phyloP scores from a whole-genome alignment of 2,329 filamentous ascomycete species.

The Pestalotiopsis sp. region DNA sequence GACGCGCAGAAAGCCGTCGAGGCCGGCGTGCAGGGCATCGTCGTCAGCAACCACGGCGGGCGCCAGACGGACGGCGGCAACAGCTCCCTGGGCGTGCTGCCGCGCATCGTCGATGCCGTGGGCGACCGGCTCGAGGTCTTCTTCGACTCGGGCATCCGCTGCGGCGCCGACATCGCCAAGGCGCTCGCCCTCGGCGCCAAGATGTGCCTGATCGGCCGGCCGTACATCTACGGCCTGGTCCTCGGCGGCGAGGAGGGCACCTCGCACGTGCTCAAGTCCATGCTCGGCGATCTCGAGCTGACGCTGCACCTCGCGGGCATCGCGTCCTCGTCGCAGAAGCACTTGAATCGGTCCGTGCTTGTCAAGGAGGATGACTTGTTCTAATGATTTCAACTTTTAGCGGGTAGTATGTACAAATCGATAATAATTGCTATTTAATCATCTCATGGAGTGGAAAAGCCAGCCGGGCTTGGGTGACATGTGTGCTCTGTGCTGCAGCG shows the following conservation, averaged over 20 bases:
- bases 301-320: slow-evolving; percentile 31
- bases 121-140: slow-evolving; percentile 62
- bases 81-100: slow-evolving; percentile 58
- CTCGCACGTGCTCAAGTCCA: slow-evolving; percentile 27
- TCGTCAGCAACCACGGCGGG: slow-evolving; percentile 62
- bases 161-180: slow-evolving; percentile 63
- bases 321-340: slow-evolving; percentile 18
- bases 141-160: slow-evolving; percentile 63
- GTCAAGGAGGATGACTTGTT: slow-evolving; percentile 26
- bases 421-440: not conserved
- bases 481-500: not conserved
- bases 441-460: not conserved
- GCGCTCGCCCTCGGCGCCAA: slow-evolving; percentile 60
- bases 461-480: too few species aligned
- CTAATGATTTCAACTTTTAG: slow-evolving; percentile 6
- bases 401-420: not conserved
- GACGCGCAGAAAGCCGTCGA: slow-evolving; percentile 27
- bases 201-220: slow-evolving; percentile 60
- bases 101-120: slow-evolving; percentile 64
- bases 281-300: slow-evolving; percentile 29
- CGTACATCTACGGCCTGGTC: slow-evolving; percentile 53
- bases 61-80: slow-evolving; percentile 60
- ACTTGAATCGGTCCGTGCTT: slow-evolving; percentile 22
- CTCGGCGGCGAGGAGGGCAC: slow-evolving; percentile 30
- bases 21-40: slow-evolving; percentile 37